Conservation (phyloP, 129 eudicot genomes). For the Flaveria ramosissima region DNA sequence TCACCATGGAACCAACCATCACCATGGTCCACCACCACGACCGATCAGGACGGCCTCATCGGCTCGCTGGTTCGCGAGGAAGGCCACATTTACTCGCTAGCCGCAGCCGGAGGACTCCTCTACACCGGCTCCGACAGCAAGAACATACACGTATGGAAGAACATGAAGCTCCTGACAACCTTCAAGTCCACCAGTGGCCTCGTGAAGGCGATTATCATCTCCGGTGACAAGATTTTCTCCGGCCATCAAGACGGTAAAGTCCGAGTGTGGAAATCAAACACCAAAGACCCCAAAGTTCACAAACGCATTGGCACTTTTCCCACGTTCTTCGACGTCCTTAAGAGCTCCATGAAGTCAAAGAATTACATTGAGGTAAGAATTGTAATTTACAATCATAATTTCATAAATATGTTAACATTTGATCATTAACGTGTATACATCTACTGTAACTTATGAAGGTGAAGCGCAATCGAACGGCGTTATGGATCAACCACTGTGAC, state of each 20-base stretch:
- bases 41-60: conserved; percentile 27
- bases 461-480: conserved; percentile 36
- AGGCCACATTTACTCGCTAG: conserved; percentile 57
- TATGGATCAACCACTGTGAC: conserved; percentile 63
- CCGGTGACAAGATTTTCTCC: conserved; percentile 55
- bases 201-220: conserved; percentile 47
- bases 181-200: conserved; percentile 57
- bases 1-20: conserved; percentile 80
- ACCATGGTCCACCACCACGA: conserved; percentile 41
- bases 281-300: conserved; percentile 40
- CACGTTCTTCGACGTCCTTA: conserved; percentile 43
- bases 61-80: conserved; percentile 53
- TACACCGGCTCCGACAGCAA: conserved; percentile 66
- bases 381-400: background rate
- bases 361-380: conserved; percentile 44
- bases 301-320: conserved; percentile 51
- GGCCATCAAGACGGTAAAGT: conserved; percentile 61
- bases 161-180: conserved; percentile 42
- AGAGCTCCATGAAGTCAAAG: conserved; percentile 50
- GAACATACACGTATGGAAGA: conserved; percentile 52
- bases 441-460: background rate
- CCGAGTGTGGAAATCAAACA: conserved; percentile 49
- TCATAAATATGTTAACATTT: too few species aligned
- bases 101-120: conserved; percentile 49
- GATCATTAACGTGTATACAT: background rate